A percentile compares a stretch with the other conserved stretches of the same genome.
phyloP scores from a whole-genome alignment of 164 flowering plant genomes.

The Stephania japonica region DNA sequence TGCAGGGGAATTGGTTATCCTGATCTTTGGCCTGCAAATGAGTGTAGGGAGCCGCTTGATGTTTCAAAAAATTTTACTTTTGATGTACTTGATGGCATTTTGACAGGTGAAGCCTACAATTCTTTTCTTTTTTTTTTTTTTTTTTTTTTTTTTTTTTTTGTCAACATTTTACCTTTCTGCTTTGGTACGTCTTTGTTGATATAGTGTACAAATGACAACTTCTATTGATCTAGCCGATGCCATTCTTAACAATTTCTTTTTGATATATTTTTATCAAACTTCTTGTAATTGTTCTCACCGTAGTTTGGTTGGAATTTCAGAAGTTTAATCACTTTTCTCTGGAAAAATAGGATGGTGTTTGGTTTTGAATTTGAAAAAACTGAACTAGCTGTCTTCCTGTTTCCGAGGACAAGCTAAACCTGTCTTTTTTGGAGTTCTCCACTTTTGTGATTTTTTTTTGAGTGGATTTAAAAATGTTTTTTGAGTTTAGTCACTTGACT shows the following conservation, averaged over 20 bases:
- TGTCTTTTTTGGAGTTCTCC: no score
- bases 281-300: neutral
- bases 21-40: conserved; percentile 87
- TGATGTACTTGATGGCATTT: conserved; percentile 75
- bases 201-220: neutral
- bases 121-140: no score
- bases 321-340: neutral
- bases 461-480: no score
- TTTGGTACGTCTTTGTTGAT: neutral
- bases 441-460: no score
- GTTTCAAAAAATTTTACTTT: conserved; percentile 78
- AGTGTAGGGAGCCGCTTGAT: conserved; percentile 95
- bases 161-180: neutral
- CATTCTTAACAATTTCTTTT: neutral
- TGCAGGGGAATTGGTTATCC: conserved; percentile 96
- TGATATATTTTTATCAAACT: no score
- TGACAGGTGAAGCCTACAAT: conserved; percentile 50
- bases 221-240: neutral
- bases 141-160: no score
- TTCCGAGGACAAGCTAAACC: no score
- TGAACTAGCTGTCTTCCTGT: no score
- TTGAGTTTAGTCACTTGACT: no score
- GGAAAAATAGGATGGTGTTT: no score
- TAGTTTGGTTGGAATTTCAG: neutral
- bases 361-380: no score